Evolutionary conservation across 2,329 filamentous ascomycete species (phyloP).

Genomic region (Sarocladiaceae sp.): DNA sequence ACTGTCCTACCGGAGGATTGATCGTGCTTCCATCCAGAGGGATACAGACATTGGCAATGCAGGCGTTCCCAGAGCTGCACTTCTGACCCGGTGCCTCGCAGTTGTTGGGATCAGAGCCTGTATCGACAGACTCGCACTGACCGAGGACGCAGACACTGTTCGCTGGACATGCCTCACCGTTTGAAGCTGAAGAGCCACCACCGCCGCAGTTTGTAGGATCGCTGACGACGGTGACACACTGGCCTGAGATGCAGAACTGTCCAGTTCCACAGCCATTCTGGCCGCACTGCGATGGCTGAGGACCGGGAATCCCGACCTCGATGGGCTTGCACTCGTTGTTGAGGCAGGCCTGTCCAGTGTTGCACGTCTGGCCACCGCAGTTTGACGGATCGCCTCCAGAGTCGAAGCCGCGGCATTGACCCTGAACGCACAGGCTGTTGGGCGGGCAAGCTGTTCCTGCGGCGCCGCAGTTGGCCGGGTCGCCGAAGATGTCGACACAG

Average conservation of each 20-base stretch:
- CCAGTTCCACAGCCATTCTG: constrained; percentile 3
- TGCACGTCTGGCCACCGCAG: constrained; percentile 1
- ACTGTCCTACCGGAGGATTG: neutral
- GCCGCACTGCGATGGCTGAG: neutral
- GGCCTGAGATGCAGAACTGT: constrained; percentile 7
- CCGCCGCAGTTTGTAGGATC: neutral
- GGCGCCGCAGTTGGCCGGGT: neutral
- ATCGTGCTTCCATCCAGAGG: constrained; percentile 5
- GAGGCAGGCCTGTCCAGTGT: constrained; percentile 1
- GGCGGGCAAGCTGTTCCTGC: neutral
- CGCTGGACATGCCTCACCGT: neutral
- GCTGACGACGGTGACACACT: neutral
- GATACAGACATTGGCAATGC: constrained; percentile 1
- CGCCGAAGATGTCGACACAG: constrained; percentile 1
- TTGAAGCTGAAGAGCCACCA: too few species aligned
- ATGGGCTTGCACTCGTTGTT: neutral
- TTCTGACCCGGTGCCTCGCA: neutral
- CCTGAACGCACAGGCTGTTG: constrained; percentile 3
- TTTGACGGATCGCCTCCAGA: neutral
- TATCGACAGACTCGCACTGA: constrained; percentile 3
- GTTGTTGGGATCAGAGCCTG: constrained; percentile 2
- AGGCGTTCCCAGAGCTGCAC: neutral
- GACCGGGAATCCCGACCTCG: neutral
- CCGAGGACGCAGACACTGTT: constrained; percentile 3
- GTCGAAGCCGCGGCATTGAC: neutral